Evolutionary conservation across 1,284 basidiomycete genomes (phyloP).

Genomic region (Sanghuangporus weigelae): DNA sequence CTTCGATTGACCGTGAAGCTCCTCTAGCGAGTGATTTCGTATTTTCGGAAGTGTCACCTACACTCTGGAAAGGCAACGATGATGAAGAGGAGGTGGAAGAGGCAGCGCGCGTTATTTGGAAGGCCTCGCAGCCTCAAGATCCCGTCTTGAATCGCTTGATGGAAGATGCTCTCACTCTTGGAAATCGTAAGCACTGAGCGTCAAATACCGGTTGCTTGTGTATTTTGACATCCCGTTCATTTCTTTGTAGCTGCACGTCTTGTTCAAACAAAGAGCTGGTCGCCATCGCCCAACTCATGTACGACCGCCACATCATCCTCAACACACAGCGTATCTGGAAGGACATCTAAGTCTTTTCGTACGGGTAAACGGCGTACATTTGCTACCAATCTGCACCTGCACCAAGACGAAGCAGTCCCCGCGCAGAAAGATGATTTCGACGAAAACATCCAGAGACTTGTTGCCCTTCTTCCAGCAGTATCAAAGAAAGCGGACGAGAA

Average conservation of each 20-base stretch:
- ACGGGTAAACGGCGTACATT: neutral
- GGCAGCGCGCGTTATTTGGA: slow-evolving; percentile 11
- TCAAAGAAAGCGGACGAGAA: slow-evolving; percentile 7
- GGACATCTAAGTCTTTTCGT: neutral
- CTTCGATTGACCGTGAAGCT: neutral
- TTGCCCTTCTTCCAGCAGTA: slow-evolving; percentile 1
- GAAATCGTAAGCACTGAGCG: neutral
- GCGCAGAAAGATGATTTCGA: neutral
- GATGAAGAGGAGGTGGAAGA: neutral
- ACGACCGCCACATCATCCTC: neutral
- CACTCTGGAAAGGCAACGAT: neutral
- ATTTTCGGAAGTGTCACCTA: neutral
- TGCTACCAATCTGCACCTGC: neutral
- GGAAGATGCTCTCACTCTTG: slow-evolving; percentile 4
- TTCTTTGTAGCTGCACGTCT: neutral
- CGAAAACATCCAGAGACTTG: neutral
- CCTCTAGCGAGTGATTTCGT: neutral
- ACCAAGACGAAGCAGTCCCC: neutral
- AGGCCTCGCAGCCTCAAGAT: slow-evolving; percentile 10
- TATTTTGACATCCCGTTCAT: neutral
- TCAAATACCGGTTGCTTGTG: neutral
- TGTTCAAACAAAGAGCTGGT: neutral
- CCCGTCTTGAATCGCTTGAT: slow-evolving; percentile 7
- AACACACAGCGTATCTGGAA: neutral
- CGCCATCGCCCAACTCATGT: slow-evolving; percentile 3